Percentiles rank a stretch among this genome's conserved stretches.
These are phyloP conservation scores for Gynochthodes officinalis DNA, from an alignment of 257 asterid genomes.

Conservation along the genomic window DNA sequence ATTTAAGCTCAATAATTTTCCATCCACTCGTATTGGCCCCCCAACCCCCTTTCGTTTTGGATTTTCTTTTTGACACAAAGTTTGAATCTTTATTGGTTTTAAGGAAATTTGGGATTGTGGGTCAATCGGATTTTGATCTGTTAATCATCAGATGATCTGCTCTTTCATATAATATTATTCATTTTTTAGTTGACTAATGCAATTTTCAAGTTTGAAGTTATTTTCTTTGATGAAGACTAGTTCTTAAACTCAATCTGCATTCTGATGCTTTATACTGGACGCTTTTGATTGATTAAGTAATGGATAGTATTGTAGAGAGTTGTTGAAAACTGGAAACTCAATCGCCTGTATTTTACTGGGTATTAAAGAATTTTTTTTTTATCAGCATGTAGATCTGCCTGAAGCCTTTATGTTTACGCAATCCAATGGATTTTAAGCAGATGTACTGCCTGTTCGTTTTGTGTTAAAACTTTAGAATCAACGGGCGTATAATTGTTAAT, in stretches of 20 bases:
- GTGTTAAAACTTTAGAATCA: slow-evolving; percentile 17
- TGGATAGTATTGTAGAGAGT: slow-evolving; percentile 9
- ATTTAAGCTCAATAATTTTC: slow-evolving; percentile 18
- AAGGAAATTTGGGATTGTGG: slow-evolving; percentile 48
- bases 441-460: slow-evolving; percentile 10
- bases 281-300: slow-evolving; percentile 30
- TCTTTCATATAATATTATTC: slow-evolving; percentile 28
- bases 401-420: slow-evolving; percentile 11
- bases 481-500: slow-evolving; percentile 28
- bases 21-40: slow-evolving; percentile 26
- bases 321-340: slow-evolving; percentile 11
- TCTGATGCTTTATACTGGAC: slow-evolving; percentile 31
- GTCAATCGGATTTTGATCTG: slow-evolving; percentile 63
- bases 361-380: slow-evolving; percentile 1
- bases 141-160: slow-evolving; percentile 49
- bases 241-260: slow-evolving; percentile 47
- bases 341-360: slow-evolving; percentile 7
- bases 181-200: slow-evolving; percentile 29
- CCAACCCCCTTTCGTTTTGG: slow-evolving; percentile 22
- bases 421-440: slow-evolving; percentile 15
- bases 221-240: slow-evolving; percentile 29
- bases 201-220: slow-evolving; percentile 28
- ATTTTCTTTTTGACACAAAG: slow-evolving; percentile 11
- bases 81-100: slow-evolving; percentile 34
- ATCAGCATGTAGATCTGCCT: slow-evolving; percentile 37